Evolutionary conservation across 495 filamentous ascomycete genomes (phyloP).

Genomic region (Aspergillus olivimuriae): DNA sequence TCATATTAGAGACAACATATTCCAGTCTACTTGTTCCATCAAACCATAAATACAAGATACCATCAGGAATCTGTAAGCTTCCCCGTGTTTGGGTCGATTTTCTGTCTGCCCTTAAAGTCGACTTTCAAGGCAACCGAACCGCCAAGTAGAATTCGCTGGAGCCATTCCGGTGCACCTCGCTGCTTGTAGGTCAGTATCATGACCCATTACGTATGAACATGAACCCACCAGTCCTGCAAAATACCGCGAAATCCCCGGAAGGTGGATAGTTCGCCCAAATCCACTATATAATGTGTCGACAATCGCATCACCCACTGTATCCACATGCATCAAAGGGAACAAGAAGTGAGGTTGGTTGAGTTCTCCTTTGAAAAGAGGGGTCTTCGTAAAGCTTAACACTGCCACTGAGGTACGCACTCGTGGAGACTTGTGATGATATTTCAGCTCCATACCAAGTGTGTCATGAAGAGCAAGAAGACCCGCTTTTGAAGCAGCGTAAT

Average conservation of each 20-base stretch:
- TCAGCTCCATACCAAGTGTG: slow-evolving; percentile 14
- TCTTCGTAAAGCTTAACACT: slow-evolving; percentile 28
- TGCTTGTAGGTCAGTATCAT: slow-evolving; percentile 5
- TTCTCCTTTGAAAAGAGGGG: slow-evolving; percentile 24
- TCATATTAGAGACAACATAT: too few species aligned
- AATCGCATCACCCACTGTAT: slow-evolving; percentile 29
- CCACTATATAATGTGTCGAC: slow-evolving; percentile 26
- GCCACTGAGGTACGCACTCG: slow-evolving; percentile 24
- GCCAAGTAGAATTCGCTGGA: slow-evolving; percentile 12
- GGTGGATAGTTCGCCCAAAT: slow-evolving; percentile 21
- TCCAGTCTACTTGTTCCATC: too few species aligned
- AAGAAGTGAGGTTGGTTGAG: slow-evolving; percentile 25
- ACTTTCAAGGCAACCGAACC: slow-evolving; percentile 15
- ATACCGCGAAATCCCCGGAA: slow-evolving; percentile 27
- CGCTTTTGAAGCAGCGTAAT: slow-evolving; percentile 64
- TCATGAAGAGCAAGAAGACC: slow-evolving; percentile 66
- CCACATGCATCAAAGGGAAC: slow-evolving; percentile 28
- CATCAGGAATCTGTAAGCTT: too few species aligned
- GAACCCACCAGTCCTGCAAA: slow-evolving; percentile 27
- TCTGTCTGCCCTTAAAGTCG: slow-evolving; percentile 19
- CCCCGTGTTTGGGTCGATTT: slow-evolving; percentile 16
- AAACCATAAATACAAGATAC: too few species aligned
- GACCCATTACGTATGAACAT: not conserved
- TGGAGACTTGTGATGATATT: slow-evolving; percentile 31
- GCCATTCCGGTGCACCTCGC: slow-evolving; percentile 17